Evolutionary conservation across 2,329 filamentous ascomycete genomes (phyloP).

Genomic region (Exophiala phaeomuriformis): DNA sequence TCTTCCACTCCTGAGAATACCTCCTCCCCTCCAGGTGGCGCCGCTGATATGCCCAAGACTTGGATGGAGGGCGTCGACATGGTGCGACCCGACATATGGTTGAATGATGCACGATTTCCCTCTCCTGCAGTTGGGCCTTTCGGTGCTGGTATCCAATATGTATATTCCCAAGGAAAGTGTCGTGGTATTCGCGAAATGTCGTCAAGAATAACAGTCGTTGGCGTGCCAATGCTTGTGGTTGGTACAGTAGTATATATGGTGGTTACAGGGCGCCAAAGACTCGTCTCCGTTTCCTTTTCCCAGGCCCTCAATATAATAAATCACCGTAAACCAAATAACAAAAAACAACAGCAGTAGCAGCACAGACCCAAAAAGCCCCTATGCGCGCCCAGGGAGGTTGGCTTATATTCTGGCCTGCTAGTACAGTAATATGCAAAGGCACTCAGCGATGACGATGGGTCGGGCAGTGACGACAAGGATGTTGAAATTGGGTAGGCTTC

Average conservation of each 20-base stretch:
- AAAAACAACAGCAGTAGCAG: no score
- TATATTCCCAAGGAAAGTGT: no score
- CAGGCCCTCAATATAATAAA: not conserved
- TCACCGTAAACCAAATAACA: not conserved
- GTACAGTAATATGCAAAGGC: no score
- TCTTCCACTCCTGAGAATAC: slow-evolving; percentile 1
- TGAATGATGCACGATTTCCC: not conserved
- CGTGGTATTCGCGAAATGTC: no score
- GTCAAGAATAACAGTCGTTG: no score
- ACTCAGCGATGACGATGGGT: no score
- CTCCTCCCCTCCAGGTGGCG: not conserved
- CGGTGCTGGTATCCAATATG: no score
- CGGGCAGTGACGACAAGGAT: no score
- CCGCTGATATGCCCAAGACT: slow-evolving; percentile 15
- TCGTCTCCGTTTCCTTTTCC: not conserved
- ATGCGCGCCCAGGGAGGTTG: no score
- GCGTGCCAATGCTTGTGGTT: not conserved
- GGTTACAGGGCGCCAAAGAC: not conserved
- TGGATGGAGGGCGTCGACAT: slow-evolving; percentile 16
- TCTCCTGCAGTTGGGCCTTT: not conserved
- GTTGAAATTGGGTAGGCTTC: no score
- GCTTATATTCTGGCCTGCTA: no score
- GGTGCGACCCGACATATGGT: not conserved
- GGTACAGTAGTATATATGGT: not conserved
- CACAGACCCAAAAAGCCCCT: no score